Base-by-base conservation (phyloP, 768 basidiomycete genomes). In the Termitomyces sp. region DNA sequence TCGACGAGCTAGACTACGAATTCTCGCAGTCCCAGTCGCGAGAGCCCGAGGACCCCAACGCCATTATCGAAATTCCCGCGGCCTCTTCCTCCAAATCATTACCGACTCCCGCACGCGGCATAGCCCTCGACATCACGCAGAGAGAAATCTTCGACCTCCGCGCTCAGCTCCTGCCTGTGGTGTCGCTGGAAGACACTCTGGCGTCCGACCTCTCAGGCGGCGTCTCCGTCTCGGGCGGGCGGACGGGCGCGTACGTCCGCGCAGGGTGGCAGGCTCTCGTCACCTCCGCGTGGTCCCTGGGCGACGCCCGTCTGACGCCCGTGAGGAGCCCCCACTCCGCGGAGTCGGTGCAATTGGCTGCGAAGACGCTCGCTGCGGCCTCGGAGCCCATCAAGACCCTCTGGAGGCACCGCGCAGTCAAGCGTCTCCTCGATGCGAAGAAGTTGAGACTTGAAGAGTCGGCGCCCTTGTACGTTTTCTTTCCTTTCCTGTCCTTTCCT, bases 361-460 rank as follows among this genome's bases (percentile, higher is more conserved):
- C 81, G 26, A 78, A 78, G 64, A 80, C 82, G 1, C 70, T 91
- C 29, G 72, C 75, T n/a, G 66, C 73, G 46, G 68, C 71, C 14
- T 74, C 76, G 62, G 72, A 77, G 48, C 79, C 86, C 57, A 79
- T 92, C 48, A 76, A 78, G 43, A 73, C 78, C 36, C 76, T 92
- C 5, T 93, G 90, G 90, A 71, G 72, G 58, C 87, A 91, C 64
- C 81, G 81, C n/a, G 77, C 78, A 1, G 84, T 92, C 32, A 79
- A 77, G 63, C 71, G 77, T 57, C 72, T 90, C 26, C 42, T 90
- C 49, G 72, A 80, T 47, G 69, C 76, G 32, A 79, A 84, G 53
- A 84, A 81, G 65, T 72, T 92, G 60, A 78, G 80, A 55, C 74
- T 92, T 5, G 87, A 91, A 56, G 90, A 93, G 65, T 88, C 86